A percentile compares a stretch with the other conserved stretches of the same genome.
Evolutionary conservation across 768 basidiomycete genomes (phyloP).

Genomic region (Lactifluus subvellereus): DNA sequence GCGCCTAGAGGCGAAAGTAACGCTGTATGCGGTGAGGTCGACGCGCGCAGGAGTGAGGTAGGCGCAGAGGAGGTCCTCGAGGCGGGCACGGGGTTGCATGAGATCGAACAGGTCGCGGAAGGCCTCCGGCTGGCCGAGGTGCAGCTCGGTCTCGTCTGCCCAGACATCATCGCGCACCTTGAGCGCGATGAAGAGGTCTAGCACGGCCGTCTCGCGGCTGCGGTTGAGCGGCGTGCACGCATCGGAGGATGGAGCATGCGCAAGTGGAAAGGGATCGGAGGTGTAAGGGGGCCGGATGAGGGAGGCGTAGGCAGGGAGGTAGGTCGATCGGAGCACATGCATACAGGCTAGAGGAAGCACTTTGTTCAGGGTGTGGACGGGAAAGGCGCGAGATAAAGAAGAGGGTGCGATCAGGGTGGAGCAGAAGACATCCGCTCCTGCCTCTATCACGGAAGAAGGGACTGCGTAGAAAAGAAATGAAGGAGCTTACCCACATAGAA

Average conservation of each 20-base stretch:
- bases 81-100: constrained; percentile 61
- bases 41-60: constrained; percentile 40
- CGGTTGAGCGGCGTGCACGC: constrained; percentile 34
- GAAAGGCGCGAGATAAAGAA: background rate
- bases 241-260: constrained; percentile 16
- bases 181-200: constrained; percentile 76
- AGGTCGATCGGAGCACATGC: constrained; percentile 74
- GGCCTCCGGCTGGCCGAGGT: constrained; percentile 67
- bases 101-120: constrained; percentile 79
- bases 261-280: constrained; percentile 63
- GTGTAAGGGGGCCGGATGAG: constrained; percentile 65
- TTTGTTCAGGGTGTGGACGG: background rate
- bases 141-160: constrained; percentile 66
- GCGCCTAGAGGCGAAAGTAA: constrained; percentile 12
- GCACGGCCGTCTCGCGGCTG: constrained; percentile 68
- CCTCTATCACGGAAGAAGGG: too few species aligned
- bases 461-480: too few species aligned
- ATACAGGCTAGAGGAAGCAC: constrained; percentile 50
- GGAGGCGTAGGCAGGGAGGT: constrained; percentile 57
- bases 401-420: background rate
- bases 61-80: constrained; percentile 65
- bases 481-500: constrained; percentile 55
- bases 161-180: constrained; percentile 77
- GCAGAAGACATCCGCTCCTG: too few species aligned
- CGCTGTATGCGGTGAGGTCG: constrained; percentile 18